Evolutionary conservation across 2,329 filamentous ascomycete genomes (phyloP).

Genomic region (Acrocalymma vagum): DNA sequence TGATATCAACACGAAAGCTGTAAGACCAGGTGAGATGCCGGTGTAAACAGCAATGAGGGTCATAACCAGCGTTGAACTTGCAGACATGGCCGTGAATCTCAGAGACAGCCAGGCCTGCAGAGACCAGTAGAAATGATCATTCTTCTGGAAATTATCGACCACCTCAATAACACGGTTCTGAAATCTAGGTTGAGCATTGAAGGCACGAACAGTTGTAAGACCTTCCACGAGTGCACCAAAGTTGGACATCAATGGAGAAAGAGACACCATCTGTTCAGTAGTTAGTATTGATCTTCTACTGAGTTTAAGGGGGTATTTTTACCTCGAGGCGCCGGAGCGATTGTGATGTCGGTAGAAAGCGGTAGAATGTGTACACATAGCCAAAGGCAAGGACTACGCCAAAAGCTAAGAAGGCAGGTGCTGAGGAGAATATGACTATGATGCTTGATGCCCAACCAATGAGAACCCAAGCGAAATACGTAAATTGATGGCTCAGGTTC

Average conservation of each 20-base stretch:
- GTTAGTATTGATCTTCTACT: conserved; percentile 14
- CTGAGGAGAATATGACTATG: conserved; percentile 79
- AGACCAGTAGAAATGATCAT: conserved; percentile 95
- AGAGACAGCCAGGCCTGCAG: conserved; percentile 86
- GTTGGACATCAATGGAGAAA: conserved; percentile 90
- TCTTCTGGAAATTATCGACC: conserved; percentile 89
- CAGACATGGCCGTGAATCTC: conserved; percentile 77
- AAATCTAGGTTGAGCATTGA: conserved; percentile 80
- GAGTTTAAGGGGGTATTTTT: conserved; percentile 2
- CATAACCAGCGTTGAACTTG: conserved; percentile 75
- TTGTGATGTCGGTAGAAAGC: conserved; percentile 84
- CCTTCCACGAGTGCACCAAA: conserved; percentile 89
- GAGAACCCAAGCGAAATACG: conserved; percentile 72
- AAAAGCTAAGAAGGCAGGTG: conserved; percentile 78
- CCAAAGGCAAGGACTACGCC: conserved; percentile 71
- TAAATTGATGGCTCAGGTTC: conserved; percentile 79
- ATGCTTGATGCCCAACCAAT: conserved; percentile 79
- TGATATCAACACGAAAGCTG: conserved; percentile 83
- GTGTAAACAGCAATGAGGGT: conserved; percentile 78
- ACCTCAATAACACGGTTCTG: conserved; percentile 81
- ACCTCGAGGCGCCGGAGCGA: conserved; percentile 79
- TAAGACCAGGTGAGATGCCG: conserved; percentile 77
- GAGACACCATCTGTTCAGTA: conserved; percentile 73
- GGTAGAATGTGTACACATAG: conserved; percentile 78
- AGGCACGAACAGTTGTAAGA: conserved; percentile 85